Evolutionary conservation across 2,329 filamentous ascomycete genomes (phyloP).

Genomic region (Pseudocercospora fuligena): DNA sequence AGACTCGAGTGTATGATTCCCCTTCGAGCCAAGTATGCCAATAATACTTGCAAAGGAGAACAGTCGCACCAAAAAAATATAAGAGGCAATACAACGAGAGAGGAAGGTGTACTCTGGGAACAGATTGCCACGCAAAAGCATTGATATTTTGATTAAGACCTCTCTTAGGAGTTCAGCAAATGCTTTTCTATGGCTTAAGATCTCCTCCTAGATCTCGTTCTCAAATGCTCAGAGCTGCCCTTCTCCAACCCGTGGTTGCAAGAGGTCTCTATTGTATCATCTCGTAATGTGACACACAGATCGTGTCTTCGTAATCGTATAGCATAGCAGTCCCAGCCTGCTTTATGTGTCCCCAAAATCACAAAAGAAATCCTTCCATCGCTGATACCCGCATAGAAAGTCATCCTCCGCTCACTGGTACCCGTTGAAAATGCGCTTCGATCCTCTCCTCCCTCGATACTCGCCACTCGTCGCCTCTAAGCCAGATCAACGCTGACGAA

Average conservation of each 20-base stretch:
- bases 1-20: background rate
- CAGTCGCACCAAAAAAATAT: no score
- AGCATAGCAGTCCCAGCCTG: background rate
- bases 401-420: background rate
- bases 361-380: background rate
- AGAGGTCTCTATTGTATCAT: background rate
- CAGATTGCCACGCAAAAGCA: no score
- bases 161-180: background rate
- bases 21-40: background rate
- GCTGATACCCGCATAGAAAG: background rate
- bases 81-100: background rate
- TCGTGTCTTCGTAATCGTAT: background rate
- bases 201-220: background rate
- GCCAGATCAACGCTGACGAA: background rate
- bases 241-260: background rate
- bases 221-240: background rate
- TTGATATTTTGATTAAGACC: background rate
- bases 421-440: background rate
- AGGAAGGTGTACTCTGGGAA: background rate
- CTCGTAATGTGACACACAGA: background rate
- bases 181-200: background rate
- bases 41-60: no score
- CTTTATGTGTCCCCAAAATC: background rate
- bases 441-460: background rate
- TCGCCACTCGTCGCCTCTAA: background rate